Evolutionary conservation across 805 yeast genomes (phyloP), one percentile per base, ranked within the genome.

Genomic region (Lipomyces orientalis): DNA sequence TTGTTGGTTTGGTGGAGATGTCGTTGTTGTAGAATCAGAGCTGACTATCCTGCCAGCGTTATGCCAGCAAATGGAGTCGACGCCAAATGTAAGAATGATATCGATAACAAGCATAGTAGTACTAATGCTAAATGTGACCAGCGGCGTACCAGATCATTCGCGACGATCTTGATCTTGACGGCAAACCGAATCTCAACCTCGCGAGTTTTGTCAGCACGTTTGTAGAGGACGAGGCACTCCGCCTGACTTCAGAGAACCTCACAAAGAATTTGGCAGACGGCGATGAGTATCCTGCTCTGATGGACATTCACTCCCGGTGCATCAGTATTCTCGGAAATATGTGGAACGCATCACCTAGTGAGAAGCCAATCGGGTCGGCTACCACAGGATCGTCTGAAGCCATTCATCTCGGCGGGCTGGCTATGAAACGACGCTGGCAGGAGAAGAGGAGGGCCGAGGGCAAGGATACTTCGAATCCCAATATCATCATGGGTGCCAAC

Each of bases 311-410:
- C 69, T 84, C 88, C 69, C 85, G 97, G 73, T 92, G 97, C 79
- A 86, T 93, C 66, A 85, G 92, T 31, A 93, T 93, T 73, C 76
- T 93, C 68, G 87, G 92, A 10, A 85, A 88, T 75, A 77, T 93
- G 74, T 93, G 97, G 97, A 81, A 91, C 75, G 93, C 92, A 10
- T 89, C 88, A 7, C 74, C 78, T 66, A 76, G 71, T 58, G 76
- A 73, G 69, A 70, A 76, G 51, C 87, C 96, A 2, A 82, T 91
- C 37, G 98, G 98, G 31, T 88, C 97, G 12, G 95, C 97, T 33
- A 91, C 97, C 64, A 93, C 97, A 1, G 98, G 98, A 4, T 92
- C 97, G 1, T 88, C 94, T 0, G 98, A 93, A 78, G 98, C 97
- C 7, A 88, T 93, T 73, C 91, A 92, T 90, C 85, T 93, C 62